Conservation (phyloP, 495 filamentous ascomycete genomes). For the Podospora anserina region DNA sequence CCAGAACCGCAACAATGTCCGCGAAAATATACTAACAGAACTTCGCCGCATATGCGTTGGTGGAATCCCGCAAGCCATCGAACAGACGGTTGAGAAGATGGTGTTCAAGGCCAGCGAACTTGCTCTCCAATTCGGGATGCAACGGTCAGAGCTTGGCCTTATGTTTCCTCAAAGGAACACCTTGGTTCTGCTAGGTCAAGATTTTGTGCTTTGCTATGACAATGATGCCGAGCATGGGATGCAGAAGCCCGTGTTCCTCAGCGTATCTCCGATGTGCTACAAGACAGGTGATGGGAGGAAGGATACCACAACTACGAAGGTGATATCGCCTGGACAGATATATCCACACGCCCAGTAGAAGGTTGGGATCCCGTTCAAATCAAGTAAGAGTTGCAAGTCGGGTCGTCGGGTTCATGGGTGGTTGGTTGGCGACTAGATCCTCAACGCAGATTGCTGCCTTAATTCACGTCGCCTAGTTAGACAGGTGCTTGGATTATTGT, state of each 20-base stretch:
- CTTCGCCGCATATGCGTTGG: not conserved
- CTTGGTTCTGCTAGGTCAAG: not conserved
- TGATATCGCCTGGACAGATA: not conserved
- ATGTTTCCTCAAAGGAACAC: not conserved
- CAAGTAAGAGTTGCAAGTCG: too few species aligned
- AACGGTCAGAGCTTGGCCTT: slow-evolving; percentile 10
- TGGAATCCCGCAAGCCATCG: slow-evolving; percentile 3
- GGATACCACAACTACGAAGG: not conserved
- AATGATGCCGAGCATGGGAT: not conserved
- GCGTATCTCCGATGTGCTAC: slow-evolving; percentile 9
- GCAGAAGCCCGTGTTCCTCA: not conserved
- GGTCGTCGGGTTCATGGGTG: too few species aligned
- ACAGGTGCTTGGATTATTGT: too few species aligned
- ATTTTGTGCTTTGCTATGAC: slow-evolving; percentile 9
- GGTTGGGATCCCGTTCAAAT: not conserved
- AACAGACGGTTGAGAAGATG: not conserved
- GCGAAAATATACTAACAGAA: not conserved
- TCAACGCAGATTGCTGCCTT: too few species aligned
- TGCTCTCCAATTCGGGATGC: slow-evolving; percentile 10
- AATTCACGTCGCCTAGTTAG: too few species aligned
- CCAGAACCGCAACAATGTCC: slow-evolving; percentile 7
- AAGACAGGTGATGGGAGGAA: slow-evolving; percentile 9
- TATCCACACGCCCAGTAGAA: not conserved
- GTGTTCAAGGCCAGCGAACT: slow-evolving; percentile 8
- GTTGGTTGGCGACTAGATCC: too few species aligned